Base-by-base conservation (phyloP, 306 rosid genomes). In the Arachis hypogaea region DNA sequence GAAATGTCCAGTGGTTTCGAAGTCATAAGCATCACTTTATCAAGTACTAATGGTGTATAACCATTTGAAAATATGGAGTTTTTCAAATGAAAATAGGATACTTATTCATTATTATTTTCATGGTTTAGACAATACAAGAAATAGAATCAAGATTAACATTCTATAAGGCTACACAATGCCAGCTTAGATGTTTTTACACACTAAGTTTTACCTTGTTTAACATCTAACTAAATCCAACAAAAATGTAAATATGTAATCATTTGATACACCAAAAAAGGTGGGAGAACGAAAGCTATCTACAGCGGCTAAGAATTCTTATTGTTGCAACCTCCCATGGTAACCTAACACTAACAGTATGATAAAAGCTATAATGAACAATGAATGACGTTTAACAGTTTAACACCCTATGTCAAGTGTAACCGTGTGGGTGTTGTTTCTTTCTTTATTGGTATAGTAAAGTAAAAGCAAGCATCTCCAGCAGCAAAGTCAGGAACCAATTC, bases 341-440 rank as follows among this genome's bases (percentile, higher is more conserved):
- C 29, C 45, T 33, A 41, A 51, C 7, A 69, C 38, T 33, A 33
- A 33, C 3, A 33, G 38, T 33, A 33, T 65, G 29, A 4, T 64
- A 55, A 66, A 66, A 14, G 33, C 38, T 54, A 29, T 49, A 69
- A 56, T 40, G 69, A 68, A 69, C 28, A 77, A 77, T 56, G 58
- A 77, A 77, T 73, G 74, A 42, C 38, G 72, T 76, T 33, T 30
- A 56, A 66, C 63, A 61, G 72, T 33, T 76, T 16, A 57, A 67
- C 63, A 62, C 36, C 74, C 46, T 41, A 58, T 2, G 38, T 49
- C 49, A 70, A 76, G 66, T 57, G 51, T 5, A 59, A 46, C 78
- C 45, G 59, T 71, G 55, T 1, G 30, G 69, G 40, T 57, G 2
- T 29, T 29, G 46, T 33, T 57, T 42, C 22, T 22, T 22, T 22